Evolutionary conservation across 2,329 filamentous ascomycete species (phyloP).

Genomic region (Monosporascus sp.): DNA sequence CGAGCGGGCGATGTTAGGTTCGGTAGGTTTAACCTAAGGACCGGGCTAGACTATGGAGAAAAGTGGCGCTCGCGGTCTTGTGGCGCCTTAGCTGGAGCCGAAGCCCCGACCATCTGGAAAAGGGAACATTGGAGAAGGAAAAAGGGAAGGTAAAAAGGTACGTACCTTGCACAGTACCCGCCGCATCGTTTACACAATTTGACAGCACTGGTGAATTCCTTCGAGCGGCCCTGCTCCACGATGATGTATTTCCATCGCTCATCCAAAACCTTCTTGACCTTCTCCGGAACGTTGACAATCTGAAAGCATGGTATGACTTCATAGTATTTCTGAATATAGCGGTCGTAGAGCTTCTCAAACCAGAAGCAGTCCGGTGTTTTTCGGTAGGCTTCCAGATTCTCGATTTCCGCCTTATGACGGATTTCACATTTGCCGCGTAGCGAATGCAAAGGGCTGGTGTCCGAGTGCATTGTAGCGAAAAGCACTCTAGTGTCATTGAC

Average conservation of each 20-base stretch:
- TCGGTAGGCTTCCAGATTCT: slow-evolving; percentile 76
- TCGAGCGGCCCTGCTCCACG: slow-evolving; percentile 87
- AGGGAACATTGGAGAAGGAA: not conserved
- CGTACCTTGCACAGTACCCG: slow-evolving; percentile 86
- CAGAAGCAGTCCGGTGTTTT: slow-evolving; percentile 85
- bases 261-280: slow-evolving; percentile 92
- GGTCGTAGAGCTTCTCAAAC: slow-evolving; percentile 96
- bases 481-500: slow-evolving; percentile 85
- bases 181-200: slow-evolving; percentile 93
- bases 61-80: not conserved
- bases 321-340: slow-evolving; percentile 97
- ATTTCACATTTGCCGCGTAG: slow-evolving; percentile 92
- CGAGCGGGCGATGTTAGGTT: not conserved
- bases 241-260: slow-evolving; percentile 96
- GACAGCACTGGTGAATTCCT: slow-evolving; percentile 91
- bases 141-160: slow-evolving; percentile 16
- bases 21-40: not conserved
- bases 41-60: not conserved
- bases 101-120: not conserved
- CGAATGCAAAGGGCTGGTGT: slow-evolving; percentile 87
- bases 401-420: slow-evolving; percentile 80
- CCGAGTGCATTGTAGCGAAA: slow-evolving; percentile 97
- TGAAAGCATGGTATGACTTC: slow-evolving; percentile 88
- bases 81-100: slow-evolving; percentile 1
- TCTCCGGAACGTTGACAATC: slow-evolving; percentile 93